Base-by-base conservation (phyloP, 1,284 basidiomycete genomes). In the Austroboletus novae-zelandiae region DNA sequence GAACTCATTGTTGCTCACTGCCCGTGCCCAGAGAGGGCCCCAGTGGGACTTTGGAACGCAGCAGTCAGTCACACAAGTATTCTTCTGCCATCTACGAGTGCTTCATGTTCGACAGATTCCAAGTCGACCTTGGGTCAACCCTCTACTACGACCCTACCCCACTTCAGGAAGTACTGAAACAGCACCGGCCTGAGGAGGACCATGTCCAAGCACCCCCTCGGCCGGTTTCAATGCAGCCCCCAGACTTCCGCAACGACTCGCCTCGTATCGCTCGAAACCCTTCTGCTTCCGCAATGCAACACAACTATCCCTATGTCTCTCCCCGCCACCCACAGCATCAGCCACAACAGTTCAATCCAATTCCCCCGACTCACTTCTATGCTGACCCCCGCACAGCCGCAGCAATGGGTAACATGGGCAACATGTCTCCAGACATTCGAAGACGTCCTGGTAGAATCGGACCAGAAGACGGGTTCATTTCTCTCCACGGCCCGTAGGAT, bases 11-110 rank as follows among this genome's bases (percentile, higher is more conserved):
- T 71, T 91, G 42, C 78, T 82, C 52, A 86, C 82, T 34, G 89
- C 89, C 5, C 79, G 89, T 35, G 89, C 89, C 9, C 81, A 85
- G 53, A 75, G 89, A 54, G 89, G 89, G 0, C 89, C 89, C 5
- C 89, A 90, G 59, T 91, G 89, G 89, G 89, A 91, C 65, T 75
- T 91, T 34, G 86, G 86, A 20, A 89, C 89, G 18, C 89, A 91
- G 66, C 82, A 86, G 89, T 91, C 56, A 57, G 77, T 66, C 25
- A 32, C 43, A 44, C 45, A 17, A 29, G 32, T 29, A 14, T 42
- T n/a, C 27, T 39, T 52, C 32, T 11, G 14, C 20, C 39, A 32
- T 42, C 31, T 37, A 41, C 37, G 36, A 36, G 39, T 46, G 9
- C 36, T 51, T 61, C 29, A 48, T 18, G 18, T 9, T 25, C 18